phyloP scores from a whole-genome alignment of 768 basidiomycete genomes.

The Dioszegia hungarica region DNA sequence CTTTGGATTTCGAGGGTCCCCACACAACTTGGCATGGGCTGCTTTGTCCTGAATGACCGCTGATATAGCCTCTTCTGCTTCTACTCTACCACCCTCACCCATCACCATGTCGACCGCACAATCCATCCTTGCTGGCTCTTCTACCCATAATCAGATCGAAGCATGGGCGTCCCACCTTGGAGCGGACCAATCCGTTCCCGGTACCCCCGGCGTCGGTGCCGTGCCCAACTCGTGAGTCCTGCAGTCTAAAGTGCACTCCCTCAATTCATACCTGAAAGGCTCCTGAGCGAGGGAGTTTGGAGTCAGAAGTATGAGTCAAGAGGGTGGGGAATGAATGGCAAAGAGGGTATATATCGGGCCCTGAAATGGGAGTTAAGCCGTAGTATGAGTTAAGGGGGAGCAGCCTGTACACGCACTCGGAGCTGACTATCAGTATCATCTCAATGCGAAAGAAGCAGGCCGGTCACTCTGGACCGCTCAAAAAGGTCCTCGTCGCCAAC shows the following conservation, averaged over 20 bases:
- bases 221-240: constrained; percentile 22
- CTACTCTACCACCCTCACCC: no score
- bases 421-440: constrained; percentile 41
- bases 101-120: neutral
- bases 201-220: constrained; percentile 1
- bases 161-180: constrained; percentile 37
- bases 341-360: no score
- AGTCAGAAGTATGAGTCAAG: no score
- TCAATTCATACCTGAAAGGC: no score
- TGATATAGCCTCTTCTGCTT: neutral
- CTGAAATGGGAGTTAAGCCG: no score
- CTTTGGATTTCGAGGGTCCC: no score
- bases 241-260: no score
- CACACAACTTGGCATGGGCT: neutral
- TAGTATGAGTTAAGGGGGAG: no score
- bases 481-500: constrained; percentile 52
- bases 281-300: no score
- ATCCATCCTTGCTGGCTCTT: neutral
- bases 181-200: constrained; percentile 31
- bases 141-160: constrained; percentile 38
- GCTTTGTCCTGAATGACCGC: neutral
- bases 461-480: constrained; percentile 47
- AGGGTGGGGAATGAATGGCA: no score
- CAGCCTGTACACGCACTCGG: no score
- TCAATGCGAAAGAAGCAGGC: constrained; percentile 47